Conservation (phyloP, 768 basidiomycete genomes). For the Cyclocybe aegerita region DNA sequence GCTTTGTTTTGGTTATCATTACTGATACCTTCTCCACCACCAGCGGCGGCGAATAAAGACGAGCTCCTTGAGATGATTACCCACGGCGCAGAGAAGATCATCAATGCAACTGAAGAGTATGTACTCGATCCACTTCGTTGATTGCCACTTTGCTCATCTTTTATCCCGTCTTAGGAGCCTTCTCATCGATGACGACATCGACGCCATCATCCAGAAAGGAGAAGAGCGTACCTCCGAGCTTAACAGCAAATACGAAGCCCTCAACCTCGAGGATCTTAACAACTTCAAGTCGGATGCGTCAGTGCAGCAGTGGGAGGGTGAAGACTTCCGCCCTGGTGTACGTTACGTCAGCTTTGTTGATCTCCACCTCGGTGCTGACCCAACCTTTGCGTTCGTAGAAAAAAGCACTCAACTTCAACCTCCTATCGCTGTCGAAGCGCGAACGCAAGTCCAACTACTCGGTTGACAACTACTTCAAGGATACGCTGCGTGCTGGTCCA, state of each 20-base stretch:
- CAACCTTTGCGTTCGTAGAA: conserved; percentile 37
- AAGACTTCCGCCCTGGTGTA: conserved; percentile 83
- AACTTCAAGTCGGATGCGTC: conserved; percentile 96
- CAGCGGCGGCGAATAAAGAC: conserved; percentile 91
- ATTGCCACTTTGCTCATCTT: background rate
- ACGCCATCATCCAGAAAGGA: conserved; percentile 87
- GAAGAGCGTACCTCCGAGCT: conserved; percentile 57
- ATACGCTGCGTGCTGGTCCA: conserved; percentile 78
- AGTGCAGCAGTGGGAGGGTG: conserved; percentile 94
- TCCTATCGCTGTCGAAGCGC: conserved; percentile 87
- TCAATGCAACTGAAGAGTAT: conserved; percentile 75
- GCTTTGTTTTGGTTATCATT: background rate
- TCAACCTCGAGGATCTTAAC: conserved; percentile 92
- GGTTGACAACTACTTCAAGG: conserved; percentile 94
- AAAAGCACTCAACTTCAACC: conserved; percentile 71
- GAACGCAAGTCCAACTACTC: conserved; percentile 94
- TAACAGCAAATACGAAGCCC: conserved; percentile 9
- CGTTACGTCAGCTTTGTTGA: conserved; percentile 18
- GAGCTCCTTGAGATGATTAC: conserved; percentile 98
- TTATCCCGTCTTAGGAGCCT: conserved; percentile 39
- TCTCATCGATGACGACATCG: conserved; percentile 87
- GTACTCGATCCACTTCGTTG: conserved; percentile 20
- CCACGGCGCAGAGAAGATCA: conserved; percentile 96
- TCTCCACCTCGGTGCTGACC: conserved; percentile 2
- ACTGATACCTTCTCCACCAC: conserved; percentile 2